phyloP scores from a whole-genome alignment of 2,329 filamentous ascomycete genomes.

The Aspergillus pseudonomiae region DNA sequence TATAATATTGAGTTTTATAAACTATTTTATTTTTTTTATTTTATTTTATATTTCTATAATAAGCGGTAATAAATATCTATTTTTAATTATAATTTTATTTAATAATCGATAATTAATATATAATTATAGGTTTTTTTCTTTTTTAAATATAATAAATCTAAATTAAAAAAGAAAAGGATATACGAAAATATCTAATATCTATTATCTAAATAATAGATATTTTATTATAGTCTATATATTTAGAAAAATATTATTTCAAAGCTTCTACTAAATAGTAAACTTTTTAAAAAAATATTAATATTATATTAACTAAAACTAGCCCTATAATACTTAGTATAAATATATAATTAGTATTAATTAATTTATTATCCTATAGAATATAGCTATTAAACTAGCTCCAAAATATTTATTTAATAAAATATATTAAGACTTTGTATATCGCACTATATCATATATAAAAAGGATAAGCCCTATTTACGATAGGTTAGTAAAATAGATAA shows the following conservation, averaged over 20 bases:
- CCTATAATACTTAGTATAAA: neutral
- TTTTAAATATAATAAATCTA: neutral
- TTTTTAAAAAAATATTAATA: neutral
- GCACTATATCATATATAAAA: neutral
- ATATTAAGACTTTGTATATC: neutral
- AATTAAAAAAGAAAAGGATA: neutral
- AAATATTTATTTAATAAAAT: neutral
- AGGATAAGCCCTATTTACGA: constrained; percentile 1
- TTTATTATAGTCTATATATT: constrained; percentile 4
- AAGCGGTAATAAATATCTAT: neutral
- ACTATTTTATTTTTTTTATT: neutral
- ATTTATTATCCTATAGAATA: neutral
- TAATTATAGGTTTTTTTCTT: neutral
- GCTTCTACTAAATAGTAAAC: neutral
- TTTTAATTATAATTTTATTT: neutral
- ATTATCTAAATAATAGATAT: neutral
- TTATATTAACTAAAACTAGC: constrained; percentile 1
- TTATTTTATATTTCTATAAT: neutral
- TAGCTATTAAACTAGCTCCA: constrained; percentile 1
- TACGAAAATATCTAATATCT: constrained; percentile 1
- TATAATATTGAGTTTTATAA: no score
- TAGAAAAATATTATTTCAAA: neutral
- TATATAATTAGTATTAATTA: constrained; percentile 2
- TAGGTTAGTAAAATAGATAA: neutral
- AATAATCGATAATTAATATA: neutral